These are phyloP conservation scores for Pseudogymnoascus sp. DNA, from an alignment of 2,329 filamentous ascomycete genomes.

Conservation along the genomic window DNA sequence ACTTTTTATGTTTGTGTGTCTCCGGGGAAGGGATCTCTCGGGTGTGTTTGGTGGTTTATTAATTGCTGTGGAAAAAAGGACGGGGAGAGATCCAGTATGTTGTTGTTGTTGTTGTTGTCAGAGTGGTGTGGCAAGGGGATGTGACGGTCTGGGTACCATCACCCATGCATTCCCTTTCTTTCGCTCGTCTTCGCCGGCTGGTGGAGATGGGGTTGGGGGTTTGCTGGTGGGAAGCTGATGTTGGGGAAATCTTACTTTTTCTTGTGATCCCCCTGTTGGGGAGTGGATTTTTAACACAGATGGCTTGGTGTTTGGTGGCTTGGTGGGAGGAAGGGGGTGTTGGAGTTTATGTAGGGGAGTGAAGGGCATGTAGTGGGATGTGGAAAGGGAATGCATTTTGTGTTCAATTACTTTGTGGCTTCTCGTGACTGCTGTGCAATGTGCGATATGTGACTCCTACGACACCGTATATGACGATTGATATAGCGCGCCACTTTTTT, in stretches of 20 bases:
- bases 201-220: background rate
- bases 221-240: background rate
- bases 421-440: no score
- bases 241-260: background rate
- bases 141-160: background rate
- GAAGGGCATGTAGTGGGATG: background rate
- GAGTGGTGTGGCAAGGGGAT: background rate
- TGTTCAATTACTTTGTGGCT: background rate
- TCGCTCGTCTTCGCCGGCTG: background rate
- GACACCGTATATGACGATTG: background rate
- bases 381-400: background rate
- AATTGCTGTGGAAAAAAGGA: background rate
- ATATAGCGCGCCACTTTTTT: background rate
- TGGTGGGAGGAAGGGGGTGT: background rate
- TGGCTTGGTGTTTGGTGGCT: background rate
- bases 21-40: background rate
- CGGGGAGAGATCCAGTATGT: background rate
- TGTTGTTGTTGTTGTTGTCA: background rate
- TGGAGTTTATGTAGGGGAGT: background rate
- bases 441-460: background rate
- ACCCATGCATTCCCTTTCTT: background rate
- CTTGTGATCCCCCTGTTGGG: background rate
- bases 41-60: background rate
- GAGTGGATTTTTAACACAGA: background rate
- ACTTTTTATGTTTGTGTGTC: background rate